Evolutionary conservation across 768 basidiomycete species (phyloP).

Genomic region (Lactifluus echinatus): DNA sequence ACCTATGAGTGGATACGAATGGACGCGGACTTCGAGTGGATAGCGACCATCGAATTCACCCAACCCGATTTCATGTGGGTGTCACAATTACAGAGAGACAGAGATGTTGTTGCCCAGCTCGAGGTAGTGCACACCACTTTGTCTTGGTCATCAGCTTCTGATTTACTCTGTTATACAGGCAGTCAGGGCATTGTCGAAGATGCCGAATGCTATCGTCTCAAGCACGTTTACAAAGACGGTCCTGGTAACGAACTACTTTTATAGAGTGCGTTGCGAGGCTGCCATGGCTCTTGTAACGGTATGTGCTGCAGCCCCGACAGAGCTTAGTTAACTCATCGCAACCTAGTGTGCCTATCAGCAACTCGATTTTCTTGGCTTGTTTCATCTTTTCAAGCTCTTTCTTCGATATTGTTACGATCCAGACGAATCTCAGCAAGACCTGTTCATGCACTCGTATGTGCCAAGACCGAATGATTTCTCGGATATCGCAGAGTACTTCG

Average conservation of each 20-base stretch:
- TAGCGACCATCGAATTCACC: slow-evolving; percentile 84
- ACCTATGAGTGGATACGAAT: slow-evolving; percentile 99
- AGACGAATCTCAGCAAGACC: slow-evolving; percentile 69
- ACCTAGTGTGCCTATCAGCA: slow-evolving; percentile 73
- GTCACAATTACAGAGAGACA: slow-evolving; percentile 87
- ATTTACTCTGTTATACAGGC: slow-evolving; percentile 47
- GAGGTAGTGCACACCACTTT: slow-evolving; percentile 47
- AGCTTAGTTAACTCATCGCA: slow-evolving; percentile 7
- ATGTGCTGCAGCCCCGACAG: slow-evolving; percentile 27
- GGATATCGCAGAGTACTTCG: slow-evolving; percentile 87
- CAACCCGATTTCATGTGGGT: slow-evolving; percentile 99
- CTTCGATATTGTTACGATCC: slow-evolving; percentile 86
- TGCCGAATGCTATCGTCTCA: slow-evolving; percentile 77
- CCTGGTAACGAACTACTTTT: slow-evolving; percentile 92
- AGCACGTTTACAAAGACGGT: slow-evolving; percentile 90
- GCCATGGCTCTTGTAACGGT: slow-evolving; percentile 77
- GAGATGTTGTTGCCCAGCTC: slow-evolving; percentile 94
- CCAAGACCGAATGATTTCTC: slow-evolving; percentile 93
- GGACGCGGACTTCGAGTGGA: slow-evolving; percentile 99
- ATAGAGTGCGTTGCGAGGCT: slow-evolving; percentile 92
- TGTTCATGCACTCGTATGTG: slow-evolving; percentile 84
- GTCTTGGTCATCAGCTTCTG: slow-evolving; percentile 13
- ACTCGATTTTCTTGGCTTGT: slow-evolving; percentile 83
- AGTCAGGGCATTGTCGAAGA: slow-evolving; percentile 75
- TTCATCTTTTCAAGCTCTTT: slow-evolving; percentile 94